Conservation (phyloP, 352 stramenopile genomes). For the Pythium phragmiticola region DNA sequence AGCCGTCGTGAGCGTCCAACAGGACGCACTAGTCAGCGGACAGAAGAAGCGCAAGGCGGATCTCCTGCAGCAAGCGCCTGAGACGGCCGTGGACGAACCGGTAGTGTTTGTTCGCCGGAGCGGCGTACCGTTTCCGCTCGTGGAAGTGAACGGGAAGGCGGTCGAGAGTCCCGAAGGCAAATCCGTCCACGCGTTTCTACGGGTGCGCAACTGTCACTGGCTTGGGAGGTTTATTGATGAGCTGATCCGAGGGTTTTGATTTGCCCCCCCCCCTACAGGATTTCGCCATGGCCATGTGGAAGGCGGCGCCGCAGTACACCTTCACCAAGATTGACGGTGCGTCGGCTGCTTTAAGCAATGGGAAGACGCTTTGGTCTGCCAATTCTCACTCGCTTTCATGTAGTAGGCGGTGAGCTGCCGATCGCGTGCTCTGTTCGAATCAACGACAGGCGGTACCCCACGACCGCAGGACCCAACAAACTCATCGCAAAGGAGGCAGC, state of each 20-base stretch:
- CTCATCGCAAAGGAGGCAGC: slow-evolving; percentile 29
- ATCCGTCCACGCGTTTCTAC: slow-evolving; percentile 23
- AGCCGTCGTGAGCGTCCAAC: background rate
- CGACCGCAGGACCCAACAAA: slow-evolving; percentile 16
- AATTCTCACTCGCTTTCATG: background rate
- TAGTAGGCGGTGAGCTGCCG: slow-evolving; percentile 16
- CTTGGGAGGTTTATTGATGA: too few relatives aligned
- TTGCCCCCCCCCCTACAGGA: slow-evolving; percentile 11
- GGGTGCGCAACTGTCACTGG: slow-evolving; percentile 9
- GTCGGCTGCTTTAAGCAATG: background rate
- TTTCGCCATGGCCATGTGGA: slow-evolving; percentile 19
- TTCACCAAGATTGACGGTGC: slow-evolving; percentile 28
- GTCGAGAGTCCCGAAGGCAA: slow-evolving; percentile 26
- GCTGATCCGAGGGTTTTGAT: too few relatives aligned
- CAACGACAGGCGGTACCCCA: slow-evolving; percentile 19
- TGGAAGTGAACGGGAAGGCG: slow-evolving; percentile 25
- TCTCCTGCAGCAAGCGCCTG: background rate
- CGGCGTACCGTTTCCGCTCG: slow-evolving; percentile 1
- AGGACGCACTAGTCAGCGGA: background rate
- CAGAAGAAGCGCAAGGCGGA: slow-evolving; percentile 20
- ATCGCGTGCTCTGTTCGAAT: slow-evolving; percentile 30
- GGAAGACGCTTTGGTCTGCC: background rate
- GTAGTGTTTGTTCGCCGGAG: background rate
- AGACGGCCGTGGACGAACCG: background rate
- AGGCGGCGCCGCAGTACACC: slow-evolving; percentile 24